Evolutionary conservation across 176 grass and related monocot species (phyloP), one percentile per base, ranked within the genome.

Genomic region (Oryza coarctata): DNA sequence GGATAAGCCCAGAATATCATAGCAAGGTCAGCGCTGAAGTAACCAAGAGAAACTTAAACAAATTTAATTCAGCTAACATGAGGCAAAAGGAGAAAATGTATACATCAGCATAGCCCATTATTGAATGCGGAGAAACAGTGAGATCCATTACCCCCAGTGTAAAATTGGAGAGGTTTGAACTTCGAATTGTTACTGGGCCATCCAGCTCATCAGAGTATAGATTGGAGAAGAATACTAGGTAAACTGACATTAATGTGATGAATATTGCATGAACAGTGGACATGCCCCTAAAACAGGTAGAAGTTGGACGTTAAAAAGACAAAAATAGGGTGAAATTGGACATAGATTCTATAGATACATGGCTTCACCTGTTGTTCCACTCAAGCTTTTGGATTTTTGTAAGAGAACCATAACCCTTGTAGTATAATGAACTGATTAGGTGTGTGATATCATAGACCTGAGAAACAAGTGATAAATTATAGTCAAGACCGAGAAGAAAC

Each of bases 1-100:
- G 97, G 97, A 87, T 92, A 99, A 62, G 87, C 86, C 91, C 97
- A 99, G 40, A 89, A 79, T 84, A 99, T 90, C 97, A 99, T 92
- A 75, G 77, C 85, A 76, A 99, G 64, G 76, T 99, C 97, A 66
- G 91, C 84, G 39, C 92, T 87, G 83, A 99, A 99, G 87, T 99
- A 99, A 63, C 97, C 97, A 39, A 95, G 83, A 75, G 97, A 99
- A 79, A 99, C 87, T 93, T 99, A 75, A 23, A 75, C 68, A 88
- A 28, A 34, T 75, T 44, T 80, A 71, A 85, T 71, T 78, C 49
- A 70, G 32, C 29, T 45, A 13, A 66, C 47, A 85, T 78, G 58
- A 81, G 33, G 63, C 4, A 79, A 62, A 73, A 52, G 17, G 13
- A 50, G 12, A 50, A n/a, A 74, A 65, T 33, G 57, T 43, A 27